Conservation (phyloP, 768 basidiomycete genomes). For the Lactifluus pinguis region DNA sequence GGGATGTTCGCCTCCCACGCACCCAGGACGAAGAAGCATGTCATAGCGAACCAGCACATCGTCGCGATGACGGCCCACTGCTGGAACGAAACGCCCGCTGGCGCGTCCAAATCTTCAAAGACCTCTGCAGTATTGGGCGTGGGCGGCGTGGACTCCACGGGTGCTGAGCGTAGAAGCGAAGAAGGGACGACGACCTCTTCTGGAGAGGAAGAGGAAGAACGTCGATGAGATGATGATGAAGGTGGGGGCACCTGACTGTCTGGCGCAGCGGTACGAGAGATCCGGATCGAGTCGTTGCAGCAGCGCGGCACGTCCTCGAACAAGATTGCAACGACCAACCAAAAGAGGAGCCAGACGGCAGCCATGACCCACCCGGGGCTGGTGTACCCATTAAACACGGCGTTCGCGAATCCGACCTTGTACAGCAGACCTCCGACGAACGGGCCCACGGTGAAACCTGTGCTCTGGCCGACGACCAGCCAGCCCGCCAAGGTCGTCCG, state of each 20-base stretch:
- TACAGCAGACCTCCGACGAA: constrained; percentile 55
- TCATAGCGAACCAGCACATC: constrained; percentile 67
- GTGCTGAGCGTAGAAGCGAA: not conserved
- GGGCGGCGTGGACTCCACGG: no score
- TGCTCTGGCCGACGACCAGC: constrained; percentile 53
- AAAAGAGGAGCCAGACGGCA: constrained; percentile 43
- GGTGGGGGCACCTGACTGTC: not conserved
- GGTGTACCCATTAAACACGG: constrained; percentile 58
- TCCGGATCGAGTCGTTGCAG: not conserved
- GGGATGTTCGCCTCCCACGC: no score
- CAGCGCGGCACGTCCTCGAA: constrained; percentile 28
- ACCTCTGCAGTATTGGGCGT: not conserved
- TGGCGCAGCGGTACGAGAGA: not conserved
- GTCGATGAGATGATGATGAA: not conserved
- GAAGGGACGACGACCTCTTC: not conserved
- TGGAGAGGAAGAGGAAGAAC: not conserved
- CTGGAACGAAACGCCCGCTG: constrained; percentile 15
- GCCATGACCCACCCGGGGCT: constrained; percentile 63
- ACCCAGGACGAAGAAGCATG: constrained; percentile 61
- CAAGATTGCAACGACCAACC: constrained; percentile 28
- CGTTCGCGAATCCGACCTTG: constrained; percentile 47
- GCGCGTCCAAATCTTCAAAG: constrained; percentile 6
- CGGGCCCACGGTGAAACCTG: constrained; percentile 55
- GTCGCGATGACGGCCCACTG: constrained; percentile 49
- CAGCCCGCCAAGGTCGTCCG: constrained; percentile 54